Conservation (phyloP, 768 basidiomycete genomes). For the Russula sp. region DNA sequence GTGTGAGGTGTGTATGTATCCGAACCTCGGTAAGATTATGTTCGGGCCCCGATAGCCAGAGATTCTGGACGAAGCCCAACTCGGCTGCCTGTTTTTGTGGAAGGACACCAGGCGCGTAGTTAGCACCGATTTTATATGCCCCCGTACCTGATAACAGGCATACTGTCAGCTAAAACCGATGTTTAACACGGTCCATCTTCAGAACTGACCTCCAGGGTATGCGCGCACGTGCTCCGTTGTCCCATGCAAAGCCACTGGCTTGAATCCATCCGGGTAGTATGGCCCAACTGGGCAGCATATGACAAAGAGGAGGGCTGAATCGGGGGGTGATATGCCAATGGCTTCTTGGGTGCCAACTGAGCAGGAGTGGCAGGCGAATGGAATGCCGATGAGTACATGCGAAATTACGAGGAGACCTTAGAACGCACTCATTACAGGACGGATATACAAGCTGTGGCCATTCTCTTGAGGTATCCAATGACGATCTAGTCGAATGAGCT, state of each 20-base stretch:
- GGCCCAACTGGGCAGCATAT: constrained; percentile 42
- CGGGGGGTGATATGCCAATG: constrained; percentile 43
- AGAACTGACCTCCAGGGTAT: constrained; percentile 63
- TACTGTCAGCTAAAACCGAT: neutral
- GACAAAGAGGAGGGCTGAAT: constrained; percentile 42
- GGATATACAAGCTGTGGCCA: constrained; percentile 46
- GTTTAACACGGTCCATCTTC: neutral
- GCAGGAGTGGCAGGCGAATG: neutral
- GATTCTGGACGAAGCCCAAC: constrained; percentile 66
- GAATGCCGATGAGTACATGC: neutral
- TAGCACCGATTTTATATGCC: constrained; percentile 52
- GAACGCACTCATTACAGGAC: constrained; percentile 33
- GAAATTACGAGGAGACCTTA: neutral
- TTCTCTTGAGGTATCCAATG: constrained; percentile 45
- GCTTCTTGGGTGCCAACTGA: constrained; percentile 41
- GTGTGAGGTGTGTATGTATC: constrained; percentile 24
- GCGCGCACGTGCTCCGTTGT: constrained; percentile 81
- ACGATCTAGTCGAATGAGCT: constrained; percentile 37
- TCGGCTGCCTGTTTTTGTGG: constrained; percentile 60
- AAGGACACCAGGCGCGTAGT: constrained; percentile 54
- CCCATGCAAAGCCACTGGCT: constrained; percentile 48
- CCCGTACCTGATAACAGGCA: constrained; percentile 33
- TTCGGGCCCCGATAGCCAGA: constrained; percentile 69
- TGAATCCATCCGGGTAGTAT: constrained; percentile 44
- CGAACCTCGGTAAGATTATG: constrained; percentile 46